Evolutionary conservation across 768 basidiomycete genomes (phyloP), one percentile per base, ranked within the genome.

Genomic region (Russula lepida): DNA sequence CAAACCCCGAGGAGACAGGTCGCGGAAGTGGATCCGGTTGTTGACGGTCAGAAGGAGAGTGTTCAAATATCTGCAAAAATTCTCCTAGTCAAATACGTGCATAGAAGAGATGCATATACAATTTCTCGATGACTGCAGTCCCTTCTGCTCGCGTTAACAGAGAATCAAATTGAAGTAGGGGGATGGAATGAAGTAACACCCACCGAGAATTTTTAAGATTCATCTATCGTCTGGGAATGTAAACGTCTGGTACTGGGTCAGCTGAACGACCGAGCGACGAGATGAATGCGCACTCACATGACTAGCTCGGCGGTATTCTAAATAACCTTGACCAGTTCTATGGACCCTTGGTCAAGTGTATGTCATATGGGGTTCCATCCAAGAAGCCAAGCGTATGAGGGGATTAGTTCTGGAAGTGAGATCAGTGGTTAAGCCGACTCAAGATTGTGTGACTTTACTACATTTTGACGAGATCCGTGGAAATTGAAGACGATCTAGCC

Each of bases 91-190:
- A 30, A 6, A 44, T 4, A 55, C 28, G 17, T 5, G 27, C 23
- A 7, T 21, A 1, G 3, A 23, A 28, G 44, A 32, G 28, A 6
- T 21, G 41, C 5, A 15, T 7, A 2, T 43, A n/a, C n/a, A n/a
- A n/a, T n/a, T n/a, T n/a, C n/a, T 65, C 67, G 7, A 69, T 59
- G 37, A 69, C 33, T 35, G 60, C 54, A 9, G 67, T 66, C n/a
- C 21, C 67, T 68, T 54, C 41, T 28, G 28, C 32, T 28, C 19
- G 9, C 19, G 27, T 54, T 39, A 54, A 12, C 12, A 30, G n/a
- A 28, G 25, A 17, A 5, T 27, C 4, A 48, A 27, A 28, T n/a
- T n/a, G n/a, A n/a, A n/a, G n/a, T n/a, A n/a, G n/a, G n/a, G n/a
- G n/a, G n/a, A n/a, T n/a, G n/a, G n/a, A n/a, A n/a, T n/a, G n/a